Conservation (phyloP, 148 eudicot species). For the Rhododendron simsii region DNA sequence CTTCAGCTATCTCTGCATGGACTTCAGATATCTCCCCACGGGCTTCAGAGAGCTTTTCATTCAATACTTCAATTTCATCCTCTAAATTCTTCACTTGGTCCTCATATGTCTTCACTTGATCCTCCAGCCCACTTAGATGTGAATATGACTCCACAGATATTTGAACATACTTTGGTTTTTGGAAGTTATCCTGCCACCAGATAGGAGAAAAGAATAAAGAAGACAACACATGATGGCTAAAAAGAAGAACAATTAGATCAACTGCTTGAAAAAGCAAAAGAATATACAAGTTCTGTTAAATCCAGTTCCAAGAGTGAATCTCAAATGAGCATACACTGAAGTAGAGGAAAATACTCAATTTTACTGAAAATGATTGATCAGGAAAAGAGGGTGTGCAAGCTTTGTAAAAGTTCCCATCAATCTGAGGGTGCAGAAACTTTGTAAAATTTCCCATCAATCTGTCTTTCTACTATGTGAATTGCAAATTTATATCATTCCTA, state of each 20-base stretch:
- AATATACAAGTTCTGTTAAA: neutral
- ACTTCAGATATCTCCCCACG: constrained; percentile 70
- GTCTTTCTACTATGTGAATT: neutral
- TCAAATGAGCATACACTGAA: neutral
- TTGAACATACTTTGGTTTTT: constrained; percentile 83
- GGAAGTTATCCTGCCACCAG: constrained; percentile 42
- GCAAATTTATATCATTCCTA: neutral
- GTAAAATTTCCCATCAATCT: neutral
- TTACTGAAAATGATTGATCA: neutral
- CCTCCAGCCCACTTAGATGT: constrained; percentile 79
- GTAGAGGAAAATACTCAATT: neutral
- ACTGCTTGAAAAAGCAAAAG: neutral
- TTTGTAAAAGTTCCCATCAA: neutral
- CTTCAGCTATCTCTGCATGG: constrained; percentile 59
- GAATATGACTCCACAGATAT: constrained; percentile 79
- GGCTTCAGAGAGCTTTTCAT: constrained; percentile 68
- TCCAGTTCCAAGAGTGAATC: neutral
- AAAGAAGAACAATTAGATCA: neutral
- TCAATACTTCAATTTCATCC: constrained; percentile 57
- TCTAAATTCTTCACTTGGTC: constrained; percentile 61
- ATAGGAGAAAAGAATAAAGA: neutral
- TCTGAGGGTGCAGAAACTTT: neutral
- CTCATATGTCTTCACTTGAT: constrained; percentile 51
- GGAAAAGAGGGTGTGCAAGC: neutral
- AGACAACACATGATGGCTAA: neutral